phyloP scores from a whole-genome alignment of 495 filamentous ascomycete species.

The Tuber indicum region DNA sequence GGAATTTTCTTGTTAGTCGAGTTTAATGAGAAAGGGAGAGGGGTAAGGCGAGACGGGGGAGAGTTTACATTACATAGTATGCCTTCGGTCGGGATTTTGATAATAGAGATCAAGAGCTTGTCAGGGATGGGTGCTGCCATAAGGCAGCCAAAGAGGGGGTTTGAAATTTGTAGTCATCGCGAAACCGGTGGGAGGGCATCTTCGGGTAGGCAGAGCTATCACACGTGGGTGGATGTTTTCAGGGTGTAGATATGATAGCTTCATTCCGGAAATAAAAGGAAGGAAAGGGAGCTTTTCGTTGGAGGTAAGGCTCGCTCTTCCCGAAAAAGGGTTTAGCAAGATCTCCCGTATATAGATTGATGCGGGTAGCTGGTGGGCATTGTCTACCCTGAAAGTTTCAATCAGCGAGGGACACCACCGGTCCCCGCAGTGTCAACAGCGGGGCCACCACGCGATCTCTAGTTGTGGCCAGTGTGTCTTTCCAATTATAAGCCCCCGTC shows the following conservation, averaged over 20 bases:
- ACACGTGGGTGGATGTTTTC: neutral
- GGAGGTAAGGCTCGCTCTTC: neutral
- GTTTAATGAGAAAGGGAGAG: neutral
- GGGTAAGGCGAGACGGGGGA: neutral
- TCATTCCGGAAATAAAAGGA: neutral
- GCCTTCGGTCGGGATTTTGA: conserved; percentile 31
- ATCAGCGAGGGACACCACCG: too few relatives aligned
- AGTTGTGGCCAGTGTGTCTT: too few relatives aligned
- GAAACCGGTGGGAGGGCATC: neutral
- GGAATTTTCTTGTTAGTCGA: conserved; percentile 5
- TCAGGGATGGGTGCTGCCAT: conserved; percentile 10
- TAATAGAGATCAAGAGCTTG: conserved; percentile 25
- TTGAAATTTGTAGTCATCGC: neutral
- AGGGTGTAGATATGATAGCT: neutral
- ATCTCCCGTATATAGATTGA: neutral
- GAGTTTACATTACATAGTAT: conserved; percentile 49
- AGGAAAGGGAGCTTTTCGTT: neutral
- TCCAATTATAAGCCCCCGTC: too few relatives aligned
- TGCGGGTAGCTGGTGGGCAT: too few relatives aligned
- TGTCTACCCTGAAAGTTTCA: too few relatives aligned
- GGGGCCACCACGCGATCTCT: too few relatives aligned
- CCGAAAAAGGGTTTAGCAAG: neutral
- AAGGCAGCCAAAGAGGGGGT: neutral
- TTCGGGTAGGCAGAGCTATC: neutral
- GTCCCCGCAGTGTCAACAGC: too few relatives aligned